Base-by-base conservation (phyloP, 2,329 filamentous ascomycete species). In the Aspergillus carbonarius region DNA sequence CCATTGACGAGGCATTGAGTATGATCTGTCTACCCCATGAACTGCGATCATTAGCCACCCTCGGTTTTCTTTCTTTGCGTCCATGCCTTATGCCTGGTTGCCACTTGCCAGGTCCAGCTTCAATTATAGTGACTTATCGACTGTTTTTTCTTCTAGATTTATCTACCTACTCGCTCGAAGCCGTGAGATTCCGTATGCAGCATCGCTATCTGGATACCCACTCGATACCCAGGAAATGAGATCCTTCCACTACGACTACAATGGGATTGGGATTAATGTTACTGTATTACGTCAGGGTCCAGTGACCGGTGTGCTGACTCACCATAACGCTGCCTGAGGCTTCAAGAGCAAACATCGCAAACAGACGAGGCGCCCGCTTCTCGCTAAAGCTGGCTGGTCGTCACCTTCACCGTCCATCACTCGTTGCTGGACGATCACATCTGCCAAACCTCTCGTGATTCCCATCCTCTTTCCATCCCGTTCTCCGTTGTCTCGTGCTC, bases 371-470 rank as follows among this genome's bases (percentile, higher is more conserved):
- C 57, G 53, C 60, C 57, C 53, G 62, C 58, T 55, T 59, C 65
- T 67, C 64, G 63, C 66, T 68, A 66, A 65, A 66, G 60, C 60
- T 61, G 59, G 59, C 60, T 58, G 62, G 61, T 63, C 64, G 60
- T 66, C 66, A 66, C 61, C 62, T 54, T 68, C 66, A 68, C 66
- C 66, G 66, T 63, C 63, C 60, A 65, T 66, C 62, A 59, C 63
- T 65, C 52, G 62, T 65, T 63, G 60, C 63, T 63, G 63, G 59
- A 63, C 58, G 62, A 65, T 64, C 63, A 59, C 63, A 64, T 66
- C 65, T 62, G 55, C 61, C 50, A 61, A 60, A 47, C 54, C 55
- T 60, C 56, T 64, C 51, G 59, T 62, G 56, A 62, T 63, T 56
- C 42, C 55, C 57, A 54, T 58, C 62, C 53, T 55, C 49, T 58